phyloP scores from a whole-genome alignment of 805 yeast species.

The Saccharomycopsis vini region DNA sequence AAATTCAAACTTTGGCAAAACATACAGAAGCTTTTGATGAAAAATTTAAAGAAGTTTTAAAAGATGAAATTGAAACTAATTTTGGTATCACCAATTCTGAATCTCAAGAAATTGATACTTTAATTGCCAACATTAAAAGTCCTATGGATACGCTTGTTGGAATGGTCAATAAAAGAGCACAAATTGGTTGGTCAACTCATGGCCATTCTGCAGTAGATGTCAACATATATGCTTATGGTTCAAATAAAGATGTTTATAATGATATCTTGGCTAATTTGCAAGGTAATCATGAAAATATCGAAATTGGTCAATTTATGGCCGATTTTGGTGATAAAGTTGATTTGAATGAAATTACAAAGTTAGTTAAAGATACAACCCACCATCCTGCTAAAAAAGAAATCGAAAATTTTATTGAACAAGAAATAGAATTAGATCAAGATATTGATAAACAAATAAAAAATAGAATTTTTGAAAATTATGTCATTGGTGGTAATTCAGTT shows the following conservation, averaged over 20 bases:
- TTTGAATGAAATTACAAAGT: constrained; percentile 39
- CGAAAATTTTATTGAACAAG: too few species aligned
- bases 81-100: constrained; percentile 58
- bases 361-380: constrained; percentile 43
- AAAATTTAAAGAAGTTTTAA: constrained; percentile 29
- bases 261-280: constrained; percentile 39
- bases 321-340: constrained; percentile 25
- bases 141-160: constrained; percentile 47
- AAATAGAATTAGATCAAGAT: too few species aligned
- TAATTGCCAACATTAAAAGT: constrained; percentile 28
- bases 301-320: constrained; percentile 67
- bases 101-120: constrained; percentile 39
- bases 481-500: too few species aligned
- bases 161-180: constrained; percentile 72
- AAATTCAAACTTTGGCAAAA: constrained; percentile 33
- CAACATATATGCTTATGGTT: constrained; percentile 76
- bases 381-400: too few species aligned
- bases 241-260: constrained; percentile 36
- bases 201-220: constrained; percentile 97
- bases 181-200: constrained; percentile 93
- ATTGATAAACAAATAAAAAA: too few species aligned
- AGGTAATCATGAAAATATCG: constrained; percentile 84
- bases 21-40: constrained; percentile 19
- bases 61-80: constrained; percentile 49
- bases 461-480: too few species aligned